These are phyloP conservation scores for Solanum chmielewskii DNA, from an alignment of 257 asterid species.

Conservation along the genomic window DNA sequence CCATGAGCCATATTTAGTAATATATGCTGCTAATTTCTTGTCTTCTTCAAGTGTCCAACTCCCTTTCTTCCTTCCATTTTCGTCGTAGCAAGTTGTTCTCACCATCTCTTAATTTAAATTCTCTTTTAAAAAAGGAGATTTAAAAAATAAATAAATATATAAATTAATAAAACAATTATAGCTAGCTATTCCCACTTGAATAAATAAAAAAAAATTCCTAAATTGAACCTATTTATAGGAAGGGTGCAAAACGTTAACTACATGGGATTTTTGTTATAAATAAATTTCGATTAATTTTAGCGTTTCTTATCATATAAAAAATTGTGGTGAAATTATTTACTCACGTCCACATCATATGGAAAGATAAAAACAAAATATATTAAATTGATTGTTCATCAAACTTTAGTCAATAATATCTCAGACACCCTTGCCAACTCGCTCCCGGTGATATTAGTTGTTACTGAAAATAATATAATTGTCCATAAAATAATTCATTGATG, in stretches of 20 bases:
- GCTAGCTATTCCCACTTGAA: not conserved
- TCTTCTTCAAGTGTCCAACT: slow-evolving; percentile 7
- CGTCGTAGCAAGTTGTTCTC: not conserved
- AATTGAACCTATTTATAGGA: not conserved
- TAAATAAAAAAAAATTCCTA: not conserved
- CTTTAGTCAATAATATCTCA: not conserved
- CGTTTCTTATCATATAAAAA: not conserved
- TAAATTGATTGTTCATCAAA: not conserved
- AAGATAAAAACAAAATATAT: too few relatives aligned
- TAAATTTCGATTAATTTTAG: not conserved
- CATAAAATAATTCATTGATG: too few relatives aligned
- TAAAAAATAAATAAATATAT: too few relatives aligned
- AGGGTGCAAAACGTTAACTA: not conserved
- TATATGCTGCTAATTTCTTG: slow-evolving; percentile 1
- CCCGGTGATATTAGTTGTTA: too few relatives aligned
- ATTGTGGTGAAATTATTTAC: not conserved
- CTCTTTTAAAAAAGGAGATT: not conserved
- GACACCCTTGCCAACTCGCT: too few relatives aligned
- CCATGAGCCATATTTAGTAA: slow-evolving; percentile 6
- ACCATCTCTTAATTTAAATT: not conserved
- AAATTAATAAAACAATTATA: too few relatives aligned
- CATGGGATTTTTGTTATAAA: not conserved
- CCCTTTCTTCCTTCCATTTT: not conserved
- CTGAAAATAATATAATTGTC: too few relatives aligned
- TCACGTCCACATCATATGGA: too few relatives aligned